Evolutionary conservation across 495 filamentous ascomycete genomes (phyloP), one percentile per base, ranked within the genome.

Genomic region (Hypoxylon crocopeplum): DNA sequence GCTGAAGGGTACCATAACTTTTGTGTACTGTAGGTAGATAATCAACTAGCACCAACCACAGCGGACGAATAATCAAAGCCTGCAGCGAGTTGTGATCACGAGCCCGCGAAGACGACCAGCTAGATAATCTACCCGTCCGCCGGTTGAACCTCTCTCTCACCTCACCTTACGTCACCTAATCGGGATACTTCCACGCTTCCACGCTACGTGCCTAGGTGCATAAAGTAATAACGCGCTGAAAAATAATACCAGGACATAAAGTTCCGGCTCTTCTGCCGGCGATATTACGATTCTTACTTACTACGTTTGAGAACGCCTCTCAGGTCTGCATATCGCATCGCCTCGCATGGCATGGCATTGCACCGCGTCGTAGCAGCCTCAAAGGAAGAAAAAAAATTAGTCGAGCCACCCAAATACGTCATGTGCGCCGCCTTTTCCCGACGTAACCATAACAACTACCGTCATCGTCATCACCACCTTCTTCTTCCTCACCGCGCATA

Each of bases 41-140:
- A 2, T 20, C 38, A 39, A 7, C 24, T 3, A 16, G 34, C 3
- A 64, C 60, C 60, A 64, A 64, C 60, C 60, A 54, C 54, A 42
- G 13, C 32, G 30, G 37, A 38, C 29, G 37, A 48, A 64, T 58
- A 54, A 58, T 33, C 54, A n/a, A 34, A 40, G n/a, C 60, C 60
- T 64, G 60, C 60, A 58, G 53, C 60, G 48, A 16, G 12, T 37
- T 48, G 30, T 21, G 60, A 64, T 64, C 60, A 64, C 60, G 54
- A 64, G 60, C 48, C 27, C 37, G 34, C n/a, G 19, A 8, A 15
- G 19, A 56, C 58, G n/a, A 50, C 41, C 3, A 51, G 49, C 22
- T 49, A 29, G n/a, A n/a, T n/a, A n/a, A n/a, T 21, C 22, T 25
- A 0, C 44, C 20, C 39, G 32, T 30, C 32, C 20, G 21, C 38